These are phyloP conservation scores for Vitis cinerea DNA, from an alignment of 164 flowering plant species.

Conservation along the genomic window DNA sequence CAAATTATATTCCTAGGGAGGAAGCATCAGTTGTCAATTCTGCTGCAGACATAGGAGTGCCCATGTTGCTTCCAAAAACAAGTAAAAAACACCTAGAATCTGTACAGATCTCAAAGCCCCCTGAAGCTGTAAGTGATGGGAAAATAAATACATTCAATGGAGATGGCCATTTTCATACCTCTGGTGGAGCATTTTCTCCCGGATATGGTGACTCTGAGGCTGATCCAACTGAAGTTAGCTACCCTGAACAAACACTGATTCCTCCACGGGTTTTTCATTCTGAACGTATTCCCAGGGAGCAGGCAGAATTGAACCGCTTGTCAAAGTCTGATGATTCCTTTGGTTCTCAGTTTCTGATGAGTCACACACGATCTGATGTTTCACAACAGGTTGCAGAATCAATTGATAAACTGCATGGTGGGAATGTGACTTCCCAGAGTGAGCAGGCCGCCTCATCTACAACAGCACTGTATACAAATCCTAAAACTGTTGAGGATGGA, in stretches of 20 bases:
- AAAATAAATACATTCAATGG: constrained; percentile 25
- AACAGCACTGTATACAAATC: constrained; percentile 24
- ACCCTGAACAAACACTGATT: constrained; percentile 41
- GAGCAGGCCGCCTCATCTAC: constrained; percentile 24
- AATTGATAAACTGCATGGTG: constrained; percentile 33
- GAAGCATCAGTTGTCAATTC: constrained; percentile 19
- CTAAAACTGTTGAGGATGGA: constrained; percentile 39
- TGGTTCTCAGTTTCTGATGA: constrained; percentile 49
- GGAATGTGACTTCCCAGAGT: constrained; percentile 11
- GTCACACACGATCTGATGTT: constrained; percentile 37
- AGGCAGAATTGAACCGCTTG: constrained; percentile 55
- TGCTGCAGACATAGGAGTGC: constrained; percentile 16
- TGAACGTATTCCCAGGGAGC: constrained; percentile 71
- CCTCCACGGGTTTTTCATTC: constrained; percentile 63
- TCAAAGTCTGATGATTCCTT: constrained; percentile 83
- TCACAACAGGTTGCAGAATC: constrained; percentile 41
- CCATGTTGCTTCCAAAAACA: constrained; percentile 21
- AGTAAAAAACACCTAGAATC: constrained; percentile 24
- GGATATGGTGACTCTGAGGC: constrained; percentile 43
- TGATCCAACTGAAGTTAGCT: constrained; percentile 38
- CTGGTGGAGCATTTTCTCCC: constrained; percentile 28
- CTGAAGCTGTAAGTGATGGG: constrained; percentile 27
- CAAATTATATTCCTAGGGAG: constrained; percentile 21
- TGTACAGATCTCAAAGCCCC: constrained; percentile 15
- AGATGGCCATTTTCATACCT: constrained; percentile 28